Base-by-base conservation (phyloP, 148 eudicot species). In the Pouteria glomerata region DNA sequence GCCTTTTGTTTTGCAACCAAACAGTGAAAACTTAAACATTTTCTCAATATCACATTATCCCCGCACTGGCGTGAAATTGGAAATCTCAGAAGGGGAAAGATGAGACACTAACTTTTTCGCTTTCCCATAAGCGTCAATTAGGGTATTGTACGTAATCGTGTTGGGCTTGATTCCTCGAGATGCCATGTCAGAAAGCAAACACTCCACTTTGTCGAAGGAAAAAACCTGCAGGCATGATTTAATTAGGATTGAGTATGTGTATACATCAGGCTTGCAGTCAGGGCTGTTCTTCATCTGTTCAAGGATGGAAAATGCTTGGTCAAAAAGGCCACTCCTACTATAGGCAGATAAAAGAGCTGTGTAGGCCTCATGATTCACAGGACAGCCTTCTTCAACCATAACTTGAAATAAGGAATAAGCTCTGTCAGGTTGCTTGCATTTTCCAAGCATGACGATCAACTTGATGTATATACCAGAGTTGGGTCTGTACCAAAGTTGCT, bases 401-500 rank as follows among this genome's bases (percentile, higher is more conserved):
- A 69, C 83, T 65, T 85, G 86, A 78, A 90, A 93, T 26, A 93
- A 69, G 42, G 76, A 76, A 52, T 76, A 84, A 21, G 98, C 98
- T 64, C 83, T 89, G 73, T 87, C 85, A 7, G 98, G 95, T 83
- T 90, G 90, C 85, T 86, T 90, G 77, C 97, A 90, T 80, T 93
- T 93, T 65, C 98, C 98, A 70, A 93, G 97, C 95, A 93, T 90
- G 72, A 87, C 92, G 63, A 93, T 90, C 50, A 93, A 78, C 83
- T 93, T 93, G 71, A 93, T 80, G 79, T 89, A 93, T 51, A 89
- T 82, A 66, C 86, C 90, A 27, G 87, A 21, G 73, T 82, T 82
- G 65, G 98, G 98, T 79, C 76, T 83, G 86, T 93, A 93, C 97
- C 97, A 93, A 21, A 88, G 73, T 83, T 90, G 98, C 82, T 93